Base-by-base conservation (phyloP, 23 red algal genomes). In the Gracilaria vermiculophylla region DNA sequence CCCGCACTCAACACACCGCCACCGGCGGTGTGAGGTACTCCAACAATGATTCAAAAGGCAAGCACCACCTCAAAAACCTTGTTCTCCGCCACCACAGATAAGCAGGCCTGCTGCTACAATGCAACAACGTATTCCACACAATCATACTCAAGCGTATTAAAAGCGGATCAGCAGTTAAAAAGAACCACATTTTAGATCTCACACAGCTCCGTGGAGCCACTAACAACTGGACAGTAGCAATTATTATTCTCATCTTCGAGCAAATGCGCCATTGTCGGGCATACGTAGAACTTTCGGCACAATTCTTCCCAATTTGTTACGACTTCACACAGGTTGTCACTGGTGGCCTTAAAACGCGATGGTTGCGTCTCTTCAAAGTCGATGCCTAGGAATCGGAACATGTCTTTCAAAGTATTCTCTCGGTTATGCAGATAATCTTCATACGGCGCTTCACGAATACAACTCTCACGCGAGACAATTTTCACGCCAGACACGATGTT, bases 341-440 rank as follows among this genome's bases (percentile, higher is more conserved):
- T 73, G 3, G 77, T 92, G 3, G 77, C 88, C 78, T 92, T 92
- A 52, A 70, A 75, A 6, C 88, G 70, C 40, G 27, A 57, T 33
- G 80, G 37, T 21, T 45, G 33, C 3, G 91, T 76, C 27, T 80
- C n/a, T 36, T 72, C 81, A 37, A 25, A 17, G 10, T 77, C 34
- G 19, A 83, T 31, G 31, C 88, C 88, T 28, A 92, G 54, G 62
- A 92, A 92, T 21, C 40, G 39, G 47, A 83, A 83, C 77, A 83
- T 58, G 47, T 75, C 66, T 48, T 52, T 45, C 40, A 83, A 45
- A 27, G 62, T 83, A 11, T 23, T 55, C 25, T 73, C 47, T 49
- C 62, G 43, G 32, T 92, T 62, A 53, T 73, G 64, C 53, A 82
- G 54, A 47, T 83, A 92, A 62, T 92, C 88, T 58, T 92, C 88